Percentiles rank a stretch among this genome's conserved stretches.
Conservation (phyloP, 2,329 filamentous ascomycete genomes). For the Didymella keratinophila region DNA sequence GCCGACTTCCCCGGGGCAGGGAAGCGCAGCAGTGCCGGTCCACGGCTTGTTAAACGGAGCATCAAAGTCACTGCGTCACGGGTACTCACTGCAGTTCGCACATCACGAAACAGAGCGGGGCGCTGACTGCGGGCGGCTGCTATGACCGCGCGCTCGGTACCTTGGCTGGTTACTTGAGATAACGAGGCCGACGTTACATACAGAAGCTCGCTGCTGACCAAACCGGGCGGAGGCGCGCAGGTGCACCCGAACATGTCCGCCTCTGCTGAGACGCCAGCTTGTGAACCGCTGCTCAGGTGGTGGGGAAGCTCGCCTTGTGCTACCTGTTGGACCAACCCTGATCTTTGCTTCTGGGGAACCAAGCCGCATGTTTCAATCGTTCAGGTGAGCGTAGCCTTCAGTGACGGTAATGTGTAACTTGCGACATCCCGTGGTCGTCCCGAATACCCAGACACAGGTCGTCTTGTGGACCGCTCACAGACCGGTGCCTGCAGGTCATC, state of each 20-base stretch:
- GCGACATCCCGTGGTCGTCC: slow-evolving; percentile 37
- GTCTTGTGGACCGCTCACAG: slow-evolving; percentile 42
- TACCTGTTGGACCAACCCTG: slow-evolving; percentile 38
- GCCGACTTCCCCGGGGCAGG: slow-evolving; percentile 44
- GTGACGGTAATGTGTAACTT: slow-evolving; percentile 47
- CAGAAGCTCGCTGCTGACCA: slow-evolving; percentile 35
- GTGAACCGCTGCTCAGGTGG: slow-evolving; percentile 27
- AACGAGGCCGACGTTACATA: slow-evolving; percentile 50
- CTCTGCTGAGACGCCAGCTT: slow-evolving; percentile 40
- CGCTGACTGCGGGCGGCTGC: slow-evolving; percentile 34
- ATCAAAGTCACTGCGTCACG: slow-evolving; percentile 33
- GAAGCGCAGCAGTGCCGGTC: slow-evolving; percentile 5
- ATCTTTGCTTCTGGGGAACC: slow-evolving; percentile 30
- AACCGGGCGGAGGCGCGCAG: slow-evolving; percentile 29
- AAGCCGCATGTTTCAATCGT: slow-evolving; percentile 48
- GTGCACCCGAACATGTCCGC: slow-evolving; percentile 49
- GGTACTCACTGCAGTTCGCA: slow-evolving; percentile 24
- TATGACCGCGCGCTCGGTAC: slow-evolving; percentile 40
- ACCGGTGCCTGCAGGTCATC: slow-evolving; percentile 50
- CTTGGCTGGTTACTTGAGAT: slow-evolving; percentile 42
- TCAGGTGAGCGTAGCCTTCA: slow-evolving; percentile 38
- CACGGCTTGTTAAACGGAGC: slow-evolving; percentile 18
- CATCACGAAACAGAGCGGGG: slow-evolving; percentile 32
- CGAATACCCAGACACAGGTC: slow-evolving; percentile 44
- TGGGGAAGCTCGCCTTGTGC: slow-evolving; percentile 42